Base-by-base conservation (phyloP, 768 basidiomycete species). In the Boletellus ananas region DNA sequence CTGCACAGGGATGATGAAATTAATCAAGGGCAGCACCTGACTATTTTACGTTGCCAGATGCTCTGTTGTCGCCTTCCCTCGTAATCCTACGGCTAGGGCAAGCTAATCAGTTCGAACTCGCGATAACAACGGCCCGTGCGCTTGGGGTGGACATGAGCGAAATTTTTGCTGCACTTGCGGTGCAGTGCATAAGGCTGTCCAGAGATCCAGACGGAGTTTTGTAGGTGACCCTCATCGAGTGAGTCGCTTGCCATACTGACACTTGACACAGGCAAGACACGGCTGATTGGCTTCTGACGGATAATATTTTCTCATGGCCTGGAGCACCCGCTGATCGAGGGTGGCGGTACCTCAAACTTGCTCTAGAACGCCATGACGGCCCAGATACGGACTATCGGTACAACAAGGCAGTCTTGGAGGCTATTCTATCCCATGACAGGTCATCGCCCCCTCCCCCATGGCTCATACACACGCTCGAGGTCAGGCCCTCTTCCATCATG, bases 81-180 rank as follows among this genome's bases (percentile, higher is more conserved):
- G 82, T 94, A 49, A 80, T 97, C 27, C 73, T 89, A 58, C 76
- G 87, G 53, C 76, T 94, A 45, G 83, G 86, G 5, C 89, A 96
- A 64, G 72, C 78, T 38, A 89, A 85, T 54, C 78, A 80, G 56
- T 94, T 89, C 68, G 88, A 84, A 57, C 73, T 79, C 45, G 95
- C 95, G 3, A 79, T 95, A 67, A 69, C 81, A 6, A 79, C 84
- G 25, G 94, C 91, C 3, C 78, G 80, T 31, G 80, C 79, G 39
- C 78, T 96, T 36, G 75, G 81, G 31, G 81, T 92, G 36, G 91
- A 96, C 65, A 90, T 97, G 87, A 82, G 84, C 3, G 87, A 91
- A 54, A 60, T 95, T 11, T 95, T 98, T 62, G 79, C 80, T 36
- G 76, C 81, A 54, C 70, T 98, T 54, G 83, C 92, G 0, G 74